phyloP scores from a whole-genome alignment of 2,329 filamentous ascomycete species.

The Pseudocercospora crystallina region DNA sequence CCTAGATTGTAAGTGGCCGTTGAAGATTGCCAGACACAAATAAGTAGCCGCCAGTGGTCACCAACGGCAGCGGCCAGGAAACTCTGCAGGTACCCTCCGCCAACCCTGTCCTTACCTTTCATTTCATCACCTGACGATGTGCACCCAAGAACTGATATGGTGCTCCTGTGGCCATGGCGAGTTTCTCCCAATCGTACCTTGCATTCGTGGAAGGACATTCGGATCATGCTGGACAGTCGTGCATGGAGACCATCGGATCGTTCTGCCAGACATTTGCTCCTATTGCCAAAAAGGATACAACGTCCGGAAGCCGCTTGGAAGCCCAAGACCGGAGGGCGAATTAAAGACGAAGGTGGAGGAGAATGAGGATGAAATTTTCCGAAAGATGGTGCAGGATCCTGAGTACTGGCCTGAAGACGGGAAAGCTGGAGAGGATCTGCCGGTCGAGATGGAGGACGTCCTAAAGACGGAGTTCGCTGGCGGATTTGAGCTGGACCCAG shows the following conservation, averaged over 20 bases:
- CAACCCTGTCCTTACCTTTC: no score
- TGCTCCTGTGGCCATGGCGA: constrained; percentile 36
- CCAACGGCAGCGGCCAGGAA: no score
- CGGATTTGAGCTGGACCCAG: no score
- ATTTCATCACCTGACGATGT: constrained; percentile 20
- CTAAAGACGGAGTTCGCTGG: no score
- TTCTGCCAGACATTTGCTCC: constrained; percentile 28
- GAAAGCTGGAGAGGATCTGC: background rate
- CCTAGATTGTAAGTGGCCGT: no score
- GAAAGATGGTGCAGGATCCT: constrained; percentile 13
- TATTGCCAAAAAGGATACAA: constrained; percentile 31
- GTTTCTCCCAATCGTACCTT: constrained; percentile 31
- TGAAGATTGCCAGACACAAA: no score
- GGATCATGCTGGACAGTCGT: constrained; percentile 32
- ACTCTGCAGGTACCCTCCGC: no score
- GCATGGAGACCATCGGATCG: constrained; percentile 26
- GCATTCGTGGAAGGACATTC: constrained; percentile 15
- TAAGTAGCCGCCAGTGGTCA: no score
- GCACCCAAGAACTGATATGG: constrained; percentile 37
- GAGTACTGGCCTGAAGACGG: constrained; percentile 14
- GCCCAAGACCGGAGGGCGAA: constrained; percentile 15
- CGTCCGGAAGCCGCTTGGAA: constrained; percentile 13
- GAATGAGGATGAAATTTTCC: constrained; percentile 11
- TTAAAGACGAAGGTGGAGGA: constrained; percentile 12
- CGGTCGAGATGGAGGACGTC: no score